A percentile compares a stretch with the other conserved stretches of the same genome.
phyloP scores from a whole-genome alignment of 257 asterid species.

The Rubia yunnanensis region DNA sequence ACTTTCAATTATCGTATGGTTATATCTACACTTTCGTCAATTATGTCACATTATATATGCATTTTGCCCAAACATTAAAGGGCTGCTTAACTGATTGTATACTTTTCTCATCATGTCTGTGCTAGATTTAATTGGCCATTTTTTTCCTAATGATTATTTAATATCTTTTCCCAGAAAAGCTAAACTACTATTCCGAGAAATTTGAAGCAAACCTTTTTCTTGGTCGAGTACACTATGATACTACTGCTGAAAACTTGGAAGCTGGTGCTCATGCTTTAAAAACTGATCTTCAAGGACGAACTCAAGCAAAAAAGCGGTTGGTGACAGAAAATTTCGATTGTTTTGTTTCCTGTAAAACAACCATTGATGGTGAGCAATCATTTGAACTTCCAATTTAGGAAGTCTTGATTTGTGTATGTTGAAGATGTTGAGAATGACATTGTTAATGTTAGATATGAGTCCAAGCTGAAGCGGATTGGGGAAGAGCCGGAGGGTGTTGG shows the following conservation, averaged over 20 bases:
- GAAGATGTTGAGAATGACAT: constrained; percentile 9
- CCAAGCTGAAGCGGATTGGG: constrained; percentile 87
- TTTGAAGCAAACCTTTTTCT: constrained; percentile 78
- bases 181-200: constrained; percentile 82
- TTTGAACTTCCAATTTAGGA: constrained; percentile 1
- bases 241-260: constrained; percentile 81
- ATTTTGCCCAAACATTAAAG: too few species aligned
- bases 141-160: neutral
- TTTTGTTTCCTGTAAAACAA: constrained; percentile 97
- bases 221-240: constrained; percentile 86
- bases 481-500: constrained; percentile 99
- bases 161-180: constrained; percentile 50
- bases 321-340: constrained; percentile 98
- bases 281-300: constrained; percentile 83
- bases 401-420: constrained; percentile 4
- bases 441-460: constrained; percentile 64
- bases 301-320: constrained; percentile 93
- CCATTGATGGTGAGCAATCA: constrained; percentile 79
- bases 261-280: constrained; percentile 80
- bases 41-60: too few species aligned
- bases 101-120: neutral
- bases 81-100: neutral
- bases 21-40: too few species aligned
- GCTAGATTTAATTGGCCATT: neutral
- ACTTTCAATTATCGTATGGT: too few species aligned